Evolutionary conservation across 768 basidiomycete species (phyloP).

Genomic region (Myochromella boudieri): DNA sequence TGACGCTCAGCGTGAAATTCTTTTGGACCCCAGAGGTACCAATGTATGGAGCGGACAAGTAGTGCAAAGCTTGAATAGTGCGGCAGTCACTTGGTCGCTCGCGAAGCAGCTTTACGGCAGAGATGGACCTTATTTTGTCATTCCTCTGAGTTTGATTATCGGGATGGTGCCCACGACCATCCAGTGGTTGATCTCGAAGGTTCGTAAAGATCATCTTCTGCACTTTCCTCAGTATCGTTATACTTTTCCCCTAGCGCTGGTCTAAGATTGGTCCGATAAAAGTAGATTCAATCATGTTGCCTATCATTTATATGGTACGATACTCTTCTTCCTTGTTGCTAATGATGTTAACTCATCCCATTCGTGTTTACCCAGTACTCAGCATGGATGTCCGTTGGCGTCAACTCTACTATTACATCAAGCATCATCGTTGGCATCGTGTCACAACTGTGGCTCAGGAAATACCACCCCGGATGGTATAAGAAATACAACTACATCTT

Average conservation of each 20-base stretch:
- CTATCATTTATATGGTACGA: conserved; percentile 52
- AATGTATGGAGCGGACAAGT: conserved; percentile 63
- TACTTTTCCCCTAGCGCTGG: conserved; percentile 42
- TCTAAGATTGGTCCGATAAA: conserved; percentile 51
- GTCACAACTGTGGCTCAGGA: conserved; percentile 62
- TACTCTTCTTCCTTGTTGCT: too few species aligned
- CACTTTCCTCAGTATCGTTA: too few species aligned
- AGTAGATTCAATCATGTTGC: conserved; percentile 50
- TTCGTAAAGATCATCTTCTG: too few species aligned
- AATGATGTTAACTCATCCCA: not conserved
- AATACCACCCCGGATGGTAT: conserved; percentile 64
- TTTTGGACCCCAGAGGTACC: conserved; percentile 52
- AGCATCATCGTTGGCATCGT: conserved; percentile 51
- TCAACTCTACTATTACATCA: conserved; percentile 50
- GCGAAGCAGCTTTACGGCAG: conserved; percentile 57
- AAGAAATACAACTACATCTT: conserved; percentile 66
- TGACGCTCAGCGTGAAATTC: conserved; percentile 49
- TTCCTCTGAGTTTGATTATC: conserved; percentile 53
- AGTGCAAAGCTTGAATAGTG: conserved; percentile 52
- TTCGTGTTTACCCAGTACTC: conserved; percentile 30
- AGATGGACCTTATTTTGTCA: conserved; percentile 53
- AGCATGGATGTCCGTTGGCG: conserved; percentile 47
- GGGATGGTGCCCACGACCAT: conserved; percentile 52
- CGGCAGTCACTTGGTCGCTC: conserved; percentile 64
- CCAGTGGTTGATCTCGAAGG: conserved; percentile 56